Evolutionary conservation across 75 land plant genomes (phyloP), one percentile per base, ranked within the genome.

Genomic region (Pseudotsuga menziesii): DNA sequence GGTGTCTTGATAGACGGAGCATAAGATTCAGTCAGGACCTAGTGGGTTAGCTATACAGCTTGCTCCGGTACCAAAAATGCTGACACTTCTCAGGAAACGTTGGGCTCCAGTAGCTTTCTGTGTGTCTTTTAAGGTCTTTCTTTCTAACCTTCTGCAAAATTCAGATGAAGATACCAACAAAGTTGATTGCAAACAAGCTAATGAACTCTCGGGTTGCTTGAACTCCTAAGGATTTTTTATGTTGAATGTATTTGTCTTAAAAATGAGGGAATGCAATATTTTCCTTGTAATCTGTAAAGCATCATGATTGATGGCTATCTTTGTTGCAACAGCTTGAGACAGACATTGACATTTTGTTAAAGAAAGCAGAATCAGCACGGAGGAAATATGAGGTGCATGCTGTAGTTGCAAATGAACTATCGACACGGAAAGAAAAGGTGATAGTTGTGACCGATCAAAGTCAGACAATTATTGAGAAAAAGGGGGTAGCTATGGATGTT

Each of bases 341-440:
- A 56, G 97, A 96, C 82, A 59, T 78, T 54, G 77, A 87, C 52
- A 92, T 96, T 69, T 83, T 96, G 36, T 78, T 96, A 36, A 82
- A 90, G 80, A 96, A 96, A 78, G 99, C 99, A 27, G 80, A 84
- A 16, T 82, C 79, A 69, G 99, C 99, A 4, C 85, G 81, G 41
- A 78, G 63, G 61, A 94, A 85, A 80, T 89, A 94, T 72, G 77
- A 78, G 71, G 86, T 96, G 94, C 89, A 96, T 85, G 85, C 78
- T 35, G 99, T 96, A 2, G 93, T 96, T 20, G 99, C 99, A 4
- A 96, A 96, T 79, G 97, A 89, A 77, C 90, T 96, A 9, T 79
- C 76, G 70, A 90, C 91, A 15, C 87, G 97, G 15, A 91, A 90
- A 73, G 88, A 88, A 75, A 88, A 87, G 78, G 99, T 96, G 4